phyloP scores from a whole-genome alignment of 2,329 filamentous ascomycete species.

The Calonectria fujianensis region DNA sequence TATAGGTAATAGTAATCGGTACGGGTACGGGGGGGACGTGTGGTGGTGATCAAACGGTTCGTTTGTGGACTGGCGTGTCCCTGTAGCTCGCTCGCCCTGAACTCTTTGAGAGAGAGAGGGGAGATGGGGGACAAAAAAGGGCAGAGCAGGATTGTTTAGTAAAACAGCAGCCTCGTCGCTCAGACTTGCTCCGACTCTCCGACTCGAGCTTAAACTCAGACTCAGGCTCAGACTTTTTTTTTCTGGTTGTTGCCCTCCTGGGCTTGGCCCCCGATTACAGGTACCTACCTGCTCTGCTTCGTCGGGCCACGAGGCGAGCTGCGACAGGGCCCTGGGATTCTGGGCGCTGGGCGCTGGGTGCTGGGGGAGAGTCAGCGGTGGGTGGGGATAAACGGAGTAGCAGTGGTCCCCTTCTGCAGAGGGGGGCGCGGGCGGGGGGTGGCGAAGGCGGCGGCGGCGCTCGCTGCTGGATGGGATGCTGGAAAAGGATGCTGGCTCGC shows the following conservation, averaged over 20 bases:
- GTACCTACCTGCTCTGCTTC: not conserved
- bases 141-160: conserved; percentile 11
- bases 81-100: conserved; percentile 7
- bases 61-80: not conserved
- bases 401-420: not conserved
- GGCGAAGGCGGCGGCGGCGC: conserved; percentile 9
- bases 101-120: not conserved
- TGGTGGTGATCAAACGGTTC: conserved; percentile 14
- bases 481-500: conserved; percentile 20
- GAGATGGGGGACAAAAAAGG: not conserved
- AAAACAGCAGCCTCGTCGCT: conserved; percentile 23
- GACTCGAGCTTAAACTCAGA: not conserved
- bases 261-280: conserved; percentile 11
- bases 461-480: not conserved
- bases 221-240: not conserved
- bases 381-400: not conserved
- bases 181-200: conserved; percentile 9
- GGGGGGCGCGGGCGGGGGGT: conserved; percentile 22
- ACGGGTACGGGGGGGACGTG: not conserved
- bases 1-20: not conserved
- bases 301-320: conserved; percentile 19
- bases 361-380: not conserved
- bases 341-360: not conserved
- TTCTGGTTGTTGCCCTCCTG: not conserved
- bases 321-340: conserved; percentile 16